Evolutionary conservation across 805 yeast species (phyloP).

Genomic region (Wickerhamiella occidentalis): DNA sequence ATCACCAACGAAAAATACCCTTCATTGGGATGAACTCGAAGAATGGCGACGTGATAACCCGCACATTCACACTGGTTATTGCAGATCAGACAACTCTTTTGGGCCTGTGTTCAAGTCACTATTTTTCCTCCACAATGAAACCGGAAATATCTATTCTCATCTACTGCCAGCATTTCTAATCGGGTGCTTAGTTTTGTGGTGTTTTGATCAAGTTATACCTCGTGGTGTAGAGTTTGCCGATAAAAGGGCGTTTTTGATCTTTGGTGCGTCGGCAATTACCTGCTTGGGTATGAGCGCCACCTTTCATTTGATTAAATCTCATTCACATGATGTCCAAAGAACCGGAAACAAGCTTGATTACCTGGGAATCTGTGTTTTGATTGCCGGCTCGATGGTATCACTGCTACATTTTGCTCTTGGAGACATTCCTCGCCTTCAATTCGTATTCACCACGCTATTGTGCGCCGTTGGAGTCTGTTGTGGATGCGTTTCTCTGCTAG

Average conservation of each 20-base stretch:
- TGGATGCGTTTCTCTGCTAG: slow-evolving; percentile 48
- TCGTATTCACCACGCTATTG: slow-evolving; percentile 34
- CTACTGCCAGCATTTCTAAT: slow-evolving; percentile 30
- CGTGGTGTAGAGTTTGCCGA: slow-evolving; percentile 32
- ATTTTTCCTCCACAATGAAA: slow-evolving; percentile 52
- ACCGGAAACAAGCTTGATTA: slow-evolving; percentile 64
- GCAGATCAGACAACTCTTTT: slow-evolving; percentile 42
- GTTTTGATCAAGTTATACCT: slow-evolving; percentile 19
- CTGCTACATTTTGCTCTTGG: slow-evolving; percentile 36
- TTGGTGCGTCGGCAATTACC: slow-evolving; percentile 43
- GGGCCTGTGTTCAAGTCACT: slow-evolving; percentile 38
- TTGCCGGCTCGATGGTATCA: slow-evolving; percentile 50
- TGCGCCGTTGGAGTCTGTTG: slow-evolving; percentile 48
- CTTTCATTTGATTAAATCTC: slow-evolving; percentile 58
- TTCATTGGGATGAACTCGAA: slow-evolving; percentile 45
- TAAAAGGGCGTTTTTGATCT: slow-evolving; percentile 39
- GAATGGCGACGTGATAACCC: slow-evolving; percentile 69
- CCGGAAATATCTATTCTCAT: slow-evolving; percentile 61
- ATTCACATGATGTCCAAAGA: slow-evolving; percentile 42
- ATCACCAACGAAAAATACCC: neutral
- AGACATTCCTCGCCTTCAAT: slow-evolving; percentile 28
- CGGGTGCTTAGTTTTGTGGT: slow-evolving; percentile 14
- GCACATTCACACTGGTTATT: slow-evolving; percentile 52
- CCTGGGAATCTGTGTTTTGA: slow-evolving; percentile 58
- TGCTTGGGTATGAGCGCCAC: slow-evolving; percentile 54